Base-by-base conservation (phyloP, 2,329 filamentous ascomycete genomes). In the Westerdykella sp. region DNA sequence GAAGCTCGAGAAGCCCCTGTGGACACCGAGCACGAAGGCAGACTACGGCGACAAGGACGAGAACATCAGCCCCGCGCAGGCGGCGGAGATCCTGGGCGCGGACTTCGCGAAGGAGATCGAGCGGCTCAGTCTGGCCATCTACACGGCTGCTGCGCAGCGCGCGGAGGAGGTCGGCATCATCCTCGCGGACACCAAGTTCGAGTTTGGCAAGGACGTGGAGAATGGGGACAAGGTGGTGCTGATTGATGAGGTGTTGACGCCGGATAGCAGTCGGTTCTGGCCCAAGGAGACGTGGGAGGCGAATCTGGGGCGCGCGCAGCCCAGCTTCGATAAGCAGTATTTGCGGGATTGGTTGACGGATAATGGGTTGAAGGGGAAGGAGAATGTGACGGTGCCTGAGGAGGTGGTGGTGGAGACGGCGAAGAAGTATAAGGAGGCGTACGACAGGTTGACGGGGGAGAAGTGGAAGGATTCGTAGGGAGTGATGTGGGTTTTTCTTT, bases 21-120 rank as follows among this genome's bases (percentile, higher is more conserved):
- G 83, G 67, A 90, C 87, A 21, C 89, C 89, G 0, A 86, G 80
- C 55, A 95, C 89, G 11, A 95, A 95, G 73, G 89, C 89, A 1
- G 83, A 86, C 57, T 71, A 78, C 25, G 89, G 89, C 21, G 71
- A 81, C 52, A 83, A 93, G 63, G 83, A 95, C 65, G 85, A 91
- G 69, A 95, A 95, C 70, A 95, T 95, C 55, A 78, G 80, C 44
- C 84, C 83, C 0, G 81, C 81, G 40, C 41, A 51, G 69, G 79
- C 78, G 6, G 69, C 67, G 40, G 69, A 75, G 56, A 78, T 89
- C 53, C 76, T 87, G 6, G 83, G 85, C 42, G 73, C 77, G 39
- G 72, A 74, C 37, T 78, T 85, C 56, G 85, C 84, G 5, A 69
- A 70, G 18, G 75, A 73, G 48, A 80, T 91, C 48, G 81, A 85